These are phyloP conservation scores for Pseudonectria foliicola DNA, from an alignment of 2,329 filamentous ascomycete genomes.

Conservation along the genomic window DNA sequence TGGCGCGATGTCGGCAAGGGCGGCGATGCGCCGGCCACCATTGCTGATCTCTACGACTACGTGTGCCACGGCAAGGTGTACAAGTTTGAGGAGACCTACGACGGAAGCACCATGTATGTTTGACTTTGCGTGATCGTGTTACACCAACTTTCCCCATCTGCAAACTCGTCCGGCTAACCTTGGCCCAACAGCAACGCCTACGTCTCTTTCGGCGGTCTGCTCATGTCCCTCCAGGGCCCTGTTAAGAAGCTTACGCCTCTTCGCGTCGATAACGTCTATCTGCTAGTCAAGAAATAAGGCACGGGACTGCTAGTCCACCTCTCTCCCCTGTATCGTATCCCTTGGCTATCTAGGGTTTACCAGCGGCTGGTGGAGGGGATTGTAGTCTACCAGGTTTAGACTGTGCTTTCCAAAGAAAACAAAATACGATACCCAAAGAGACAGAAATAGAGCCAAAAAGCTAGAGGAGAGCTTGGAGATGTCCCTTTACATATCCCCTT, in stretches of 20 bases:
- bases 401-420: slow-evolving; percentile 1
- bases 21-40: slow-evolving; percentile 47
- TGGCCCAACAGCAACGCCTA: slow-evolving; percentile 68
- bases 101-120: slow-evolving; percentile 72
- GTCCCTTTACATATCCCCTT: neutral
- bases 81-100: slow-evolving; percentile 72
- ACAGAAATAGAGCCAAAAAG: slow-evolving; percentile 3
- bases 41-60: slow-evolving; percentile 79
- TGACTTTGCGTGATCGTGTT: neutral
- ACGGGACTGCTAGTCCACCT: slow-evolving; percentile 7
- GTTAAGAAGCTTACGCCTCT: slow-evolving; percentile 92
- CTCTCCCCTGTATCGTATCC: slow-evolving; percentile 1
- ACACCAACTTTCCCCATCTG: slow-evolving; percentile 1
- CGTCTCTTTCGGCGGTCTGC: slow-evolving; percentile 84
- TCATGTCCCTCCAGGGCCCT: slow-evolving; percentile 86
- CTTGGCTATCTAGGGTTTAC: slow-evolving; percentile 5
- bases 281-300: slow-evolving; percentile 80
- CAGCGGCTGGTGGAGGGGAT: slow-evolving; percentile 1
- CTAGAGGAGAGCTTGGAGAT: too few species aligned
- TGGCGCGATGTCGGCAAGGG: slow-evolving; percentile 69
- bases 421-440: slow-evolving; percentile 20
- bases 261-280: slow-evolving; percentile 87
- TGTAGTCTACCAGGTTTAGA: slow-evolving; percentile 14
- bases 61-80: slow-evolving; percentile 87
- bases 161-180: slow-evolving; percentile 10